Evolutionary conservation across 305 asterid species (phyloP).

Genomic region (Galium porrigens): DNA sequence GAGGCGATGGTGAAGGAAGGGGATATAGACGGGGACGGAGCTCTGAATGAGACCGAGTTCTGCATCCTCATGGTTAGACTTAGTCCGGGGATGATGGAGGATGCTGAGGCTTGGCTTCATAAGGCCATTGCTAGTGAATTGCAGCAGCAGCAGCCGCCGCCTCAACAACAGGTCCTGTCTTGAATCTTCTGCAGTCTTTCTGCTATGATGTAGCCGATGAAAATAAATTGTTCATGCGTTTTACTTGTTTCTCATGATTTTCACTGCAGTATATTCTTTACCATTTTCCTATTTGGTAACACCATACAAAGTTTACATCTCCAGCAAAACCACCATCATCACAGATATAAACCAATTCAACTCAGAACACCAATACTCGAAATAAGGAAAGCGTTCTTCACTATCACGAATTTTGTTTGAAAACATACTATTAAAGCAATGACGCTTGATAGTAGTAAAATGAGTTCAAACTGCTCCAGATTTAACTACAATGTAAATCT

Average conservation of each 20-base stretch:
- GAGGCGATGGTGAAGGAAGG: constrained; percentile 66
- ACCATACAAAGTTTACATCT: no score
- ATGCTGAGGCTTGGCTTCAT: constrained; percentile 58
- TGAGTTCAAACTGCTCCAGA: background rate
- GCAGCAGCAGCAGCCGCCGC: background rate
- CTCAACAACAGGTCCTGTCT: background rate
- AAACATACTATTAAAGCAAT: background rate
- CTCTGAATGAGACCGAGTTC: constrained; percentile 41
- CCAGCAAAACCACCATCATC: no score
- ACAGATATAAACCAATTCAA: no score
- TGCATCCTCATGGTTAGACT: constrained; percentile 72
- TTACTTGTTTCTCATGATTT: no score
- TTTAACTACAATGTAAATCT: constrained; percentile 5
- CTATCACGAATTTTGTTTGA: background rate
- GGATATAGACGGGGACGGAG: constrained; percentile 56
- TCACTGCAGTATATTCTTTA: background rate
- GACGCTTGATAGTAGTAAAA: background rate
- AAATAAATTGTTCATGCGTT: no score
- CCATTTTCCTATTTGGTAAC: background rate
- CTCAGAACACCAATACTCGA: background rate
- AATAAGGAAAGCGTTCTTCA: background rate
- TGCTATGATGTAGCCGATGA: background rate
- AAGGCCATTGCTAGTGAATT: constrained; percentile 47
- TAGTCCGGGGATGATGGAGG: constrained; percentile 68
- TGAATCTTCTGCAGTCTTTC: background rate